A percentile compares a stretch with the other conserved stretches of the same genome.
Evolutionary conservation across 164 flowering plant genomes (phyloP).

Genomic region (Piper longum): DNA sequence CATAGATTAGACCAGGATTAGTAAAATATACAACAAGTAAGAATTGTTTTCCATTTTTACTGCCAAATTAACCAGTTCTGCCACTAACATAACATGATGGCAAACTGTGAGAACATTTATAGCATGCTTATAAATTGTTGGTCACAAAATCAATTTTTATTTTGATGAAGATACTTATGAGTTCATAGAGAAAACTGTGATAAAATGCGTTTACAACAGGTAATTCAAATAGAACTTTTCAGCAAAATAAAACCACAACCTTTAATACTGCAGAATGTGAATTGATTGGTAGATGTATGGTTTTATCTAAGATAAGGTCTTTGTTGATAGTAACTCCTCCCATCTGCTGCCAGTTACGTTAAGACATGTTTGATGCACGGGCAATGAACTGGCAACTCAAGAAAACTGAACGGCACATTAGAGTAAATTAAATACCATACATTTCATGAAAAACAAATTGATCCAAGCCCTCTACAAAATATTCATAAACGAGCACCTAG

Average conservation of each 20-base stretch:
- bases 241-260: slow-evolving; percentile 23
- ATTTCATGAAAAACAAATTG: no score
- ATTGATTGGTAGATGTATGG: slow-evolving; percentile 67
- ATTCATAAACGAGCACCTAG: no score
- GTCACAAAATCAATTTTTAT: no score
- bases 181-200: not conserved
- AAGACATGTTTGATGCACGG: slow-evolving; percentile 67
- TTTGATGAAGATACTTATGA: no score
- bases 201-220: not conserved
- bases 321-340: slow-evolving; percentile 76
- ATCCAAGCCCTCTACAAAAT: not conserved
- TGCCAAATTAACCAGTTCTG: no score
- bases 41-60: no score
- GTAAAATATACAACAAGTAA: no score
- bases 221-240: not conserved
- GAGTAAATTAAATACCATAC: not conserved
- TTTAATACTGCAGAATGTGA: slow-evolving; percentile 73
- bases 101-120: no score
- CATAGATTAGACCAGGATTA: no score
- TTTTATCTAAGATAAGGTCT: slow-evolving; percentile 61
- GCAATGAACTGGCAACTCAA: slow-evolving; percentile 95
- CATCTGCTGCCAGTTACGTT: slow-evolving; percentile 84
- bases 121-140: no score
- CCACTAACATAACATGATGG: no score
- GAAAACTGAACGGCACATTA: slow-evolving; percentile 30